Conservation (phyloP, 768 basidiomycete species). For the Pisolithus tinctorius region DNA sequence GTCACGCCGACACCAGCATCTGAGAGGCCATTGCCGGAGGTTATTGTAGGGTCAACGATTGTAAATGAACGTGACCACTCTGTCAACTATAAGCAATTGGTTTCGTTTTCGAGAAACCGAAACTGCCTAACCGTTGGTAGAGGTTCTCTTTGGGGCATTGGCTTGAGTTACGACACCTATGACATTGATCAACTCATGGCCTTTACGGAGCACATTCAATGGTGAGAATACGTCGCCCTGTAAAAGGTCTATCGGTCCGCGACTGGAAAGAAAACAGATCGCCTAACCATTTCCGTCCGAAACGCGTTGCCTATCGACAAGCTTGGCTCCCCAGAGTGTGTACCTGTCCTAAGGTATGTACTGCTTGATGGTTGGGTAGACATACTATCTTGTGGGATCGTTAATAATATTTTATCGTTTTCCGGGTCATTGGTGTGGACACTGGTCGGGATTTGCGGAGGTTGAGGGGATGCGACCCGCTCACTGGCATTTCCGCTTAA, state of each 20-base stretch:
- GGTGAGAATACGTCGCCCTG: constrained; percentile 24
- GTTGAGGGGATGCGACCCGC: neutral
- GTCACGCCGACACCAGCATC: constrained; percentile 32
- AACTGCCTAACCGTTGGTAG: constrained; percentile 21
- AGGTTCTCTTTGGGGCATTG: constrained; percentile 11
- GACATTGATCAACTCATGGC: constrained; percentile 18
- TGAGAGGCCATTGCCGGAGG: constrained; percentile 14
- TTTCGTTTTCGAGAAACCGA: neutral
- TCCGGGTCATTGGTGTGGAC: neutral
- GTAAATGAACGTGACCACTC: constrained; percentile 41
- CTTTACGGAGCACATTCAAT: constrained; percentile 8
- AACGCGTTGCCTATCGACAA: neutral
- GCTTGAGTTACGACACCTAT: constrained; percentile 26
- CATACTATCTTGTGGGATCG: neutral
- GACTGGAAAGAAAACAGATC: neutral
- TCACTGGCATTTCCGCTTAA: neutral
- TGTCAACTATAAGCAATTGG: constrained; percentile 17
- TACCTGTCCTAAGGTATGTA: neutral
- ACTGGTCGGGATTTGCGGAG: neutral
- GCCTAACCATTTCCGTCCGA: constrained; percentile 23
- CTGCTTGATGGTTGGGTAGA: neutral
- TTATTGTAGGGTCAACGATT: constrained; percentile 46
- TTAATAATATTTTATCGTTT: no score
- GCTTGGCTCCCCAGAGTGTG: neutral
- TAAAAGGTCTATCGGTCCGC: neutral